Conservation (phyloP, 2,329 filamentous ascomycete genomes). For the Chaetomium sp. region DNA sequence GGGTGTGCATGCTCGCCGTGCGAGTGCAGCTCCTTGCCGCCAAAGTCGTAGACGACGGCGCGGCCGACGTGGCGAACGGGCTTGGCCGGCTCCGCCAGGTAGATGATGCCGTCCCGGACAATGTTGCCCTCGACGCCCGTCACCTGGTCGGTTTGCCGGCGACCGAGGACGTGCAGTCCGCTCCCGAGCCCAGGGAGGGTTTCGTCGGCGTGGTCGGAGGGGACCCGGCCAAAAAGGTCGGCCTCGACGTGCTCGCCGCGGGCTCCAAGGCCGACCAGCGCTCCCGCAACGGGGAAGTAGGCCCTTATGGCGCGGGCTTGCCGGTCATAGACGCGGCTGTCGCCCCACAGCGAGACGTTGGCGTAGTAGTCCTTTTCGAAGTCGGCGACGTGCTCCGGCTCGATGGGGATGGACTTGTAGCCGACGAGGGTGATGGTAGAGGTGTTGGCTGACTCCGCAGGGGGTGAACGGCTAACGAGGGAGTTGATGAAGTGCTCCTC, state of each 20-base stretch:
- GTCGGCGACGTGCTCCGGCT: conserved; percentile 2
- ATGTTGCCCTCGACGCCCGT: conserved; percentile 9
- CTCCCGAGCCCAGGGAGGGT: not conserved
- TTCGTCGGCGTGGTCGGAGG: not conserved
- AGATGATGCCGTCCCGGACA: conserved; percentile 7
- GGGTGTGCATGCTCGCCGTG: conserved; percentile 4
- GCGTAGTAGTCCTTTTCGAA: conserved; percentile 8
- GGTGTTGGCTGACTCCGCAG: not conserved
- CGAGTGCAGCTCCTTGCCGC: conserved; percentile 4
- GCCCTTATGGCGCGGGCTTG: not conserved
- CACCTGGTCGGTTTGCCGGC: conserved; percentile 1
- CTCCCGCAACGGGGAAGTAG: conserved; percentile 10
- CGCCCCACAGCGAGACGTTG: not conserved
- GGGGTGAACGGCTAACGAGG: not conserved
- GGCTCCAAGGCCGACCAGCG: not conserved
- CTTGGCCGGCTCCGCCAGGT: conserved; percentile 9
- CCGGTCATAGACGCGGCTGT: not conserved
- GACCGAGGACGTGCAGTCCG: not conserved
- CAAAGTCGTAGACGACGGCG: conserved; percentile 10
- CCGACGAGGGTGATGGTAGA: conserved; percentile 8
- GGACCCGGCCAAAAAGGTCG: not conserved
- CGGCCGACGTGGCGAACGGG: conserved; percentile 1
- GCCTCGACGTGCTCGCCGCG: conserved; percentile 10
- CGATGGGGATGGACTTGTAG: conserved; percentile 1
- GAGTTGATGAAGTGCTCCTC: conserved; percentile 10